Evolutionary conservation across 1,139 yeast species (phyloP).

Genomic region (Torulaspora globosa): DNA sequence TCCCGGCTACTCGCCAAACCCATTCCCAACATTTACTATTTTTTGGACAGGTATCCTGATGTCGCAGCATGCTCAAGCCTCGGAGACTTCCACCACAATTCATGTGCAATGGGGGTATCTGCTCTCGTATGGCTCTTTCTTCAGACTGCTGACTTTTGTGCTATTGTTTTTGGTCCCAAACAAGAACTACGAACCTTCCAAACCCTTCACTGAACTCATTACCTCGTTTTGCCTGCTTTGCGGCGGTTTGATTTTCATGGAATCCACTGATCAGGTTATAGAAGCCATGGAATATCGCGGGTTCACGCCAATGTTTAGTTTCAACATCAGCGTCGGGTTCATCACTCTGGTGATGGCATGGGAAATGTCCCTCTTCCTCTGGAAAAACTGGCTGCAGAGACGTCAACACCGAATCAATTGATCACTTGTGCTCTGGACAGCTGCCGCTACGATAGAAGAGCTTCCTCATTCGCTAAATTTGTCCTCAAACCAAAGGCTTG

Average conservation of each 20-base stretch:
- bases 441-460: too few species aligned
- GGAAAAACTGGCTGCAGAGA: constrained; percentile 49
- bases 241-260: constrained; percentile 92
- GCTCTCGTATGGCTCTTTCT: constrained; percentile 70
- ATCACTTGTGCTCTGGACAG: not conserved
- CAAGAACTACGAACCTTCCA: constrained; percentile 45
- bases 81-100: constrained; percentile 66
- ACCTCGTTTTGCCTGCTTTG: constrained; percentile 72
- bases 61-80: constrained; percentile 91
- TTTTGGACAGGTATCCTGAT: constrained; percentile 96
- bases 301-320: constrained; percentile 81
- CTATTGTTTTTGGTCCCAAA: constrained; percentile 53
- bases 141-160: constrained; percentile 66
- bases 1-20: constrained; percentile 81
- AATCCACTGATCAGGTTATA: constrained; percentile 80
- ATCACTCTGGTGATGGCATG: constrained; percentile 84
- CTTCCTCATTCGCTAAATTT: not conserved
- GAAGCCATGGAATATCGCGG: constrained; percentile 83
- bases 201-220: constrained; percentile 82
- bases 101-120: constrained; percentile 92
- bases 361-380: constrained; percentile 68
- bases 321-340: constrained; percentile 77
- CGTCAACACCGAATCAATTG: constrained; percentile 5
- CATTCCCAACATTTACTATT: constrained; percentile 87
- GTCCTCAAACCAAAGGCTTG: not conserved